These are phyloP conservation scores for Ustilago xerochloae DNA, from an alignment of 1,284 basidiomycete species.

Conservation along the genomic window DNA sequence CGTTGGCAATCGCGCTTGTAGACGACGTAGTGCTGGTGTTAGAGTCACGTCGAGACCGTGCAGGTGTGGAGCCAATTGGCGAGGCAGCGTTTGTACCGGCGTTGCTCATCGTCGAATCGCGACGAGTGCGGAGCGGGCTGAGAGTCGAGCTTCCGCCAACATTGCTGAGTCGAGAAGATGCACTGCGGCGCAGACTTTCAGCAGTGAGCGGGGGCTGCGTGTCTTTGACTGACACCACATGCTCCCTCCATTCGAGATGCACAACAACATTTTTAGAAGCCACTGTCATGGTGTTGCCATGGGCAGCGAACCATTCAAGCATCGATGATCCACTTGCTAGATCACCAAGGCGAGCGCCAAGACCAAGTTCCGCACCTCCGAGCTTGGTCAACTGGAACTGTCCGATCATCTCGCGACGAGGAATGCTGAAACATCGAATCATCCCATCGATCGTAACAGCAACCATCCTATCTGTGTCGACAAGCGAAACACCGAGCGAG, in stretches of 20 bases:
- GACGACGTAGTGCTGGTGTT: conserved; percentile 44
- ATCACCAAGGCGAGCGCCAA: conserved; percentile 42
- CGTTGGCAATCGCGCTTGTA: conserved; percentile 17
- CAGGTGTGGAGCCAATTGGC: conserved; percentile 2
- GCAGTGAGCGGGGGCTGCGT: conserved; percentile 19
- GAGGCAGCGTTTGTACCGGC: conserved; percentile 18
- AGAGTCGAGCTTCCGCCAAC: conserved; percentile 11
- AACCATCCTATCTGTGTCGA: conserved; percentile 77
- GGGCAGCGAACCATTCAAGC: conserved; percentile 80
- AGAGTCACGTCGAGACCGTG: conserved; percentile 37
- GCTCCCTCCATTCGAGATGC: conserved; percentile 87
- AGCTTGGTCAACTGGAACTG: conserved; percentile 87
- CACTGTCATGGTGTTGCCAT: conserved; percentile 88
- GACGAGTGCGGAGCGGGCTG: conserved; percentile 39
- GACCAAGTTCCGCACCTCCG: conserved; percentile 69
- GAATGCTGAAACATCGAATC: conserved; percentile 87
- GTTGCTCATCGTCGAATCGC: conserved; percentile 51
- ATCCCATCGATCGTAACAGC: conserved; percentile 91
- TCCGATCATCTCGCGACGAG: conserved; percentile 86
- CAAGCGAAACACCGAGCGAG: conserved; percentile 87
- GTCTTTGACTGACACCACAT: conserved; percentile 57
- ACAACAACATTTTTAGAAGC: conserved; percentile 87
- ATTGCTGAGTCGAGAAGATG: conserved; percentile 35
- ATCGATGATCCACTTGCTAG: conserved; percentile 44
- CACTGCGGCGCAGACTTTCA: conserved; percentile 30